Evolutionary conservation across 495 filamentous ascomycete species (phyloP).

Genomic region (Tirmania nivea): DNA sequence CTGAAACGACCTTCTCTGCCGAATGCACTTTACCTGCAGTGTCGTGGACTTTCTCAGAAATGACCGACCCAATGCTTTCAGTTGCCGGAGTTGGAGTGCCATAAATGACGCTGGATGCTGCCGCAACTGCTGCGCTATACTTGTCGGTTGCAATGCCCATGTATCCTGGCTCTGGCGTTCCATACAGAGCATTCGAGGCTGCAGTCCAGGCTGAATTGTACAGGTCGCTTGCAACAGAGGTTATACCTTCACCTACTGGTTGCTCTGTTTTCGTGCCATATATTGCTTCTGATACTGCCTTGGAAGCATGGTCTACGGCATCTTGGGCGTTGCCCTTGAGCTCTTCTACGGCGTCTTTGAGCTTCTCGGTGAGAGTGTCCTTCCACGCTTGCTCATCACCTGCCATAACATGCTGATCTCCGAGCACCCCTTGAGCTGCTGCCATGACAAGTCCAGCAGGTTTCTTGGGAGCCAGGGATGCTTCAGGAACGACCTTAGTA

Average conservation of each 20-base stretch:
- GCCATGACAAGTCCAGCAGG: background rate
- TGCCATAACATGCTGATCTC: constrained; percentile 20
- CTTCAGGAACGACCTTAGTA: constrained; percentile 2
- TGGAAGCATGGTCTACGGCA: constrained; percentile 8
- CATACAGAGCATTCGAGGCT: constrained; percentile 36
- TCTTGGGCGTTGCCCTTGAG: background rate
- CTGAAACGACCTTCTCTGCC: constrained; percentile 35
- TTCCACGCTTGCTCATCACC: constrained; percentile 21
- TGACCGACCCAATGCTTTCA: constrained; percentile 28
- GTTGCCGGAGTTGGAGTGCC: constrained; percentile 31
- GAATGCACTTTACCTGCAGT: constrained; percentile 43
- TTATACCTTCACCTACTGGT: constrained; percentile 14
- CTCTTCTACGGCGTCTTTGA: constrained; percentile 5
- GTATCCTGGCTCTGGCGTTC: constrained; percentile 28
- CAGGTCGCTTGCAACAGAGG: constrained; percentile 23
- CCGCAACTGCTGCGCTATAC: constrained; percentile 37
- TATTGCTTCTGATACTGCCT: constrained; percentile 21
- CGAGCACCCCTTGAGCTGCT: constrained; percentile 4
- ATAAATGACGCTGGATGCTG: constrained; percentile 42
- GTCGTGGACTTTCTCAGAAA: constrained; percentile 35
- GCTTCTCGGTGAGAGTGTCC: constrained; percentile 9
- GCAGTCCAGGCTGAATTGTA: constrained; percentile 35
- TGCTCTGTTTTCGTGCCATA: constrained; percentile 19
- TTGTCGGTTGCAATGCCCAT: constrained; percentile 31
- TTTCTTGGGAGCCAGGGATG: constrained; percentile 1